A percentile compares a stretch with the other conserved stretches of the same genome.
phyloP scores from a whole-genome alignment of 2,329 filamentous ascomycete species.

The Penicillium hordei region DNA sequence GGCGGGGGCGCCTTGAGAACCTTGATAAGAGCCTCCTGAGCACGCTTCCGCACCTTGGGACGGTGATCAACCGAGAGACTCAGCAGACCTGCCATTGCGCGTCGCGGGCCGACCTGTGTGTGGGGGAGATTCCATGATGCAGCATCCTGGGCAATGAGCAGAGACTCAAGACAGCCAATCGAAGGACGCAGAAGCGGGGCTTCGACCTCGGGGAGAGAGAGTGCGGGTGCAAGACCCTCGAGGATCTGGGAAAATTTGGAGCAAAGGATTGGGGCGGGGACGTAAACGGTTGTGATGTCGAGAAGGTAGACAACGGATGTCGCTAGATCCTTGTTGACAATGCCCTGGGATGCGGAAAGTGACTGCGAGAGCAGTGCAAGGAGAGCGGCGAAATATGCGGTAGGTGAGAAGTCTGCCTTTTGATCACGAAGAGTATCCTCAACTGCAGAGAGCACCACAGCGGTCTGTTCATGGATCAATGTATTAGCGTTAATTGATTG shows the following conservation, averaged over 20 bases:
- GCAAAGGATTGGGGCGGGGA: constrained; percentile 81
- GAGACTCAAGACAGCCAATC: constrained; percentile 89
- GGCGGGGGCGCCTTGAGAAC: constrained; percentile 84
- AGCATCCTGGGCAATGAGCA: constrained; percentile 84
- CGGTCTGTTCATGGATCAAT: constrained; percentile 35
- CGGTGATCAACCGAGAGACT: constrained; percentile 80
- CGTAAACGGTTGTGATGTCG: constrained; percentile 82
- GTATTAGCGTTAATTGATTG: constrained; percentile 9
- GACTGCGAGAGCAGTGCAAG: constrained; percentile 82
- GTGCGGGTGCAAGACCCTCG: constrained; percentile 76
- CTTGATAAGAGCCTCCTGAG: constrained; percentile 81
- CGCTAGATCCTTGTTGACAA: constrained; percentile 77
- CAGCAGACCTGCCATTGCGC: constrained; percentile 82
- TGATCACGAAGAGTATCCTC: constrained; percentile 91
- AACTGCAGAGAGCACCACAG: constrained; percentile 82
- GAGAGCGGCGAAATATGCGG: constrained; percentile 94
- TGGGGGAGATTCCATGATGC: constrained; percentile 83
- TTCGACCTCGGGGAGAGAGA: constrained; percentile 78
- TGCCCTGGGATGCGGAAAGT: constrained; percentile 60
- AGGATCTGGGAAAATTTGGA: constrained; percentile 96
- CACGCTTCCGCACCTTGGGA: constrained; percentile 91
- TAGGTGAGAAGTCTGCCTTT: constrained; percentile 77
- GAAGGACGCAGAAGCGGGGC: constrained; percentile 82
- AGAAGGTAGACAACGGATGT: constrained; percentile 92
- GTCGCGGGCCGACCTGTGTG: constrained; percentile 77